Evolutionary conservation across 116 monocot species (phyloP), one percentile per base, ranked within the genome.

Genomic region (Dioscorea cayenensis): DNA sequence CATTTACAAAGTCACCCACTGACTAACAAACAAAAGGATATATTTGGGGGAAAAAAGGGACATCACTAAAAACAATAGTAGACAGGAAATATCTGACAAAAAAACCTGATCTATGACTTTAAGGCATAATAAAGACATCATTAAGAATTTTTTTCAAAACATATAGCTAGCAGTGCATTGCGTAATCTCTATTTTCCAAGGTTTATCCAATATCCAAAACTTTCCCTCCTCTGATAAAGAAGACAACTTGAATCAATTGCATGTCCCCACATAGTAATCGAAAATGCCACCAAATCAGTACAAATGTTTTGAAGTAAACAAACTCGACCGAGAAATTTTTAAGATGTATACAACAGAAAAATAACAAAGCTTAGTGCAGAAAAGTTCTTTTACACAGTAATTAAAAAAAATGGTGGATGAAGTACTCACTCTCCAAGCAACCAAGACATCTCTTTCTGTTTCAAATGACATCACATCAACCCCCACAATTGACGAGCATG

Each of bases 391-490:
- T 55, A 19, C 55, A 55, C 55, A 55, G 6, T 8, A 19, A 12
- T 5, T 16, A 5, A 51, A 14, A 14, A 5, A 16, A 55, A n/a
- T 55, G n/a, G 55, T 16, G 17, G 55, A 55, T 55, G 51, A 65
- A 65, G 12, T 70, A 71, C 80, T 71, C 78, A 99, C 99, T 79
- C 91, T 91, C 99, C 99, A 99, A 78, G 99, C 99, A 79, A 94
- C 86, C 52, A 99, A 78, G 74, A 99, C 70, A 78, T 87, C 86
- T 77, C 78, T 91, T 71, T 99, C 99, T 68, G 83, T 84, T 14
- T 94, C 84, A 82, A 99, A 99, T 27, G 99, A 99, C 84, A 94
- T 89, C 22, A 99, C 94, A 80, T 99, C 99, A 64, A 89, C 99
- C 60, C 94, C 99, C 75, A 99, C 89, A 64, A 99, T 99, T 37